Base-by-base conservation (phyloP, 2,329 filamentous ascomycete genomes). In the Arthrobotrys sphaeroides region DNA sequence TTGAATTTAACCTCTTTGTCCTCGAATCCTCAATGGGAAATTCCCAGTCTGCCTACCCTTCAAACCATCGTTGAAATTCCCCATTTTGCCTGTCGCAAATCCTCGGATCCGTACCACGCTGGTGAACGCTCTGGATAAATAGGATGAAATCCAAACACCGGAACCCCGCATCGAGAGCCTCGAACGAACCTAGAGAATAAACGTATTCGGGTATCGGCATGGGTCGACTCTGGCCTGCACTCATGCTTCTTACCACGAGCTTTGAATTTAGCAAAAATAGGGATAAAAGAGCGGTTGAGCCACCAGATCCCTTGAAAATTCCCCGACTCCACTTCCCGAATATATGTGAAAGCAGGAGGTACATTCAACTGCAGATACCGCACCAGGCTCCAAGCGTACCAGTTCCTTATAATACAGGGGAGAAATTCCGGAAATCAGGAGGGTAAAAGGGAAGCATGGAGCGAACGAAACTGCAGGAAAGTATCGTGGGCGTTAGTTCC, bases 311-410 rank as follows among this genome's bases (percentile, higher is more conserved):
- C 51, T 61, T 61, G 45, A 74, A n/a, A 75, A 69, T 45, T 75
- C 72, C 64, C 72, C 64, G 72, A 75, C 64, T 75, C 72, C 72
- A 69, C 72, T 75, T 75, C 72, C 72, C 72, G 72, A 64, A 40
- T 47, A 61, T 51, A 55, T 55, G 57, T 43, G 36, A 38, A 49
- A 62, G 38, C 57, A 47, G 45, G 43, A 51, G 28, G 45, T 49
- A 68, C 47, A 24, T 57, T 26, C 53, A 16, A 36, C 18, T 36
- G 18, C 53, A 45, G 38, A 28, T 12, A 45, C 51, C n/a, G 31
- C 16, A n/a, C 33, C 47, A 43, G 38, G 31, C 26, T 33, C 5
- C 18, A 22, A 45, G 20, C 36, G 47, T 53, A 70, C 45, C 57
- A 26, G 5, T 18, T n/a, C 40, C 31, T 26, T 33, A 51, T 70